phyloP scores from a whole-genome alignment of 2,329 filamentous ascomycete species.

The Zasmidium cellare region DNA sequence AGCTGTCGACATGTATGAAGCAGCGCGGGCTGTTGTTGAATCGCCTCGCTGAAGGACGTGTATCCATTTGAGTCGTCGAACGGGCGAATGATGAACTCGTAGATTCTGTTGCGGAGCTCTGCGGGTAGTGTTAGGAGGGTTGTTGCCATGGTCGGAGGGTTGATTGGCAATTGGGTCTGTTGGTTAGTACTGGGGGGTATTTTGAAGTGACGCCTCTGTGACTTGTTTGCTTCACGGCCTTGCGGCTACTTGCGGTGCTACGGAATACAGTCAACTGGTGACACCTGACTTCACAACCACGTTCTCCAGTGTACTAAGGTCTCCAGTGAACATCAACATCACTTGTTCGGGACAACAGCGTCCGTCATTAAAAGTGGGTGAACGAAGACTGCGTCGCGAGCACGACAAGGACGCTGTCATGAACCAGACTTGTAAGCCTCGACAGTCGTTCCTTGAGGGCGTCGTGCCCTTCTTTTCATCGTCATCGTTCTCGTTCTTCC shows the following conservation, averaged over 20 bases:
- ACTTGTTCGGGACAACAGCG: no score
- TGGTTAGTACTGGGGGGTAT: no score
- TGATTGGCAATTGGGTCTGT: background rate
- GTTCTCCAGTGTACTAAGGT: no score
- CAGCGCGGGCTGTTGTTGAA: constrained; percentile 1
- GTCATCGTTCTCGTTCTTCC: no score
- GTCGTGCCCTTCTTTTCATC: no score
- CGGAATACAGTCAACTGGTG: background rate
- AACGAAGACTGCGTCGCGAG: no score
- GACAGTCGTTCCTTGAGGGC: no score
- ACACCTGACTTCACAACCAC: background rate
- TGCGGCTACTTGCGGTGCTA: background rate
- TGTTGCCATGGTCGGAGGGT: background rate
- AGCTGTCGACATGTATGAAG: constrained; percentile 1
- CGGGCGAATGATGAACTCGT: background rate
- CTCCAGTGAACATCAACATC: no score
- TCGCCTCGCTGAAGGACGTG: background rate
- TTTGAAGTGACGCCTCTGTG: no score
- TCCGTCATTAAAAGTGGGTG: no score
- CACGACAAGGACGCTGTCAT: no score
- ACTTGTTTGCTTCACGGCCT: background rate
- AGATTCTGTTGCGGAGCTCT: background rate
- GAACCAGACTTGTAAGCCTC: no score
- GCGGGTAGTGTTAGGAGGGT: background rate
- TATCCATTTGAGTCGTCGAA: background rate